Conservation (phyloP, 108 stramenopile genomes). For the Cyclotella kingstonii region DNA sequence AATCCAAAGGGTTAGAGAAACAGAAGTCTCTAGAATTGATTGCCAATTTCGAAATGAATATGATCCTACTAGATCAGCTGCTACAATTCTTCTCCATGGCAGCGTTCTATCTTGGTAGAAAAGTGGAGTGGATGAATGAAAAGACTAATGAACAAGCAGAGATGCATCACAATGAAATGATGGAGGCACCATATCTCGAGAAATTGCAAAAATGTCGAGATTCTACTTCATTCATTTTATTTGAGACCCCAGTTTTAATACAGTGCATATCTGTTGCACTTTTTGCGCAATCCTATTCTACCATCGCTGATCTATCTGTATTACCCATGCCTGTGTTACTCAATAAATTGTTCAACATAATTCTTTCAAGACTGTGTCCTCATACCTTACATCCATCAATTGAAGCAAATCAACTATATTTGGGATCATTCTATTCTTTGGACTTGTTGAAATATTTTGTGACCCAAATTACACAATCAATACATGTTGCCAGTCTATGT, state of each 20-base stretch:
- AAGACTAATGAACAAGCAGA: conserved; percentile 9
- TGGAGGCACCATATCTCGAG: conserved; percentile 8
- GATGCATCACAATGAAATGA: conserved; percentile 7
- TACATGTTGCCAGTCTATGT: conserved; percentile 5
- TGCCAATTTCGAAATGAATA: conserved; percentile 25
- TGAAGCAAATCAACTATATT: not conserved
- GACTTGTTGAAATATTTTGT: conserved; percentile 9
- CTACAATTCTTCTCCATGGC: conserved; percentile 6
- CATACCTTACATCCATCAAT: not conserved
- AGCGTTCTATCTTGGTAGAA: conserved; percentile 1
- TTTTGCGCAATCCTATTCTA: not conserved
- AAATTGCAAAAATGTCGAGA: not conserved
- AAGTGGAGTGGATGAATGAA: conserved; percentile 3
- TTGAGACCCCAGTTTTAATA: conserved; percentile 9
- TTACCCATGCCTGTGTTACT: not conserved
- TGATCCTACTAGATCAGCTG: conserved; percentile 13
- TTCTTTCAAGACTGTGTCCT: conserved; percentile 15
- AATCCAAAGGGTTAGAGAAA: conserved; percentile 16
- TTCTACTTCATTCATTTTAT: not conserved
- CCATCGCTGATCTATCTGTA: not conserved
- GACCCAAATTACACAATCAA: conserved; percentile 1
- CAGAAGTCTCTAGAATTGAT: conserved; percentile 27
- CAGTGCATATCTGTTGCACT: conserved; percentile 11
- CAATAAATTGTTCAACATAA: not conserved
- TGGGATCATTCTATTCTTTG: conserved; percentile 1